phyloP scores from a whole-genome alignment of 805 yeast species.

The Saccharomycopsis amapae region DNA sequence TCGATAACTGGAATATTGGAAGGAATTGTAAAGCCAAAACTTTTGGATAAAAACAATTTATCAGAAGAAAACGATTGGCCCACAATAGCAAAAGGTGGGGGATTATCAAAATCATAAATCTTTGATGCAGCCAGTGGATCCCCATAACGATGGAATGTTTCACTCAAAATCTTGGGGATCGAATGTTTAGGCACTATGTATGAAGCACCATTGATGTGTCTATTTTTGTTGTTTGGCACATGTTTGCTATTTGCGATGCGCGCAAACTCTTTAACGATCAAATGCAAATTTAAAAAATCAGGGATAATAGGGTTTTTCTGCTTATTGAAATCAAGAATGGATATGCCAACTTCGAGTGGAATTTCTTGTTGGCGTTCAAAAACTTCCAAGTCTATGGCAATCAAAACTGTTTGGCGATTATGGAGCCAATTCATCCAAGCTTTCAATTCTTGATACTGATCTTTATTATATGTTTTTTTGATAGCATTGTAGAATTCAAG shows the following conservation, averaged over 20 bases:
- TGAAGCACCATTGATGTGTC: slow-evolving; percentile 46
- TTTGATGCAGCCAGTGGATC: background rate
- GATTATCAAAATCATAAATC: slow-evolving; percentile 20
- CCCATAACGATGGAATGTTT: slow-evolving; percentile 40
- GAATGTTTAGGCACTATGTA: slow-evolving; percentile 33
- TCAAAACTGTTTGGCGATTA: slow-evolving; percentile 28
- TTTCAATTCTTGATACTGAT: slow-evolving; percentile 17
- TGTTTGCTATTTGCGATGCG: slow-evolving; percentile 40
- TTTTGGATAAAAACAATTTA: slow-evolving; percentile 38
- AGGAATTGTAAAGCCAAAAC: slow-evolving; percentile 35
- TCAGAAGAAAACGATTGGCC: slow-evolving; percentile 59
- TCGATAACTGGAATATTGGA: slow-evolving; percentile 27
- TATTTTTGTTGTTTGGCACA: slow-evolving; percentile 47
- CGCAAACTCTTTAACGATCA: slow-evolving; percentile 39
- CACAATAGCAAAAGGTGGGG: slow-evolving; percentile 36
- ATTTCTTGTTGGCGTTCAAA: slow-evolving; percentile 37
- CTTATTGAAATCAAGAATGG: slow-evolving; percentile 49
- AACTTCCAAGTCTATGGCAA: slow-evolving; percentile 52
- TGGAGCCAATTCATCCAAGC: slow-evolving; percentile 26
- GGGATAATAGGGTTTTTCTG: slow-evolving; percentile 32
- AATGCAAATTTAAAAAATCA: slow-evolving; percentile 34
- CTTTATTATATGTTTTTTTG: slow-evolving; percentile 14
- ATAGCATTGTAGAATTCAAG: slow-evolving; percentile 1
- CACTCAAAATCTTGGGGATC: slow-evolving; percentile 32
- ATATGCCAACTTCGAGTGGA: slow-evolving; percentile 52